Conservation (phyloP, 139 green algal species). For the Coccomyxa sp. region DNA sequence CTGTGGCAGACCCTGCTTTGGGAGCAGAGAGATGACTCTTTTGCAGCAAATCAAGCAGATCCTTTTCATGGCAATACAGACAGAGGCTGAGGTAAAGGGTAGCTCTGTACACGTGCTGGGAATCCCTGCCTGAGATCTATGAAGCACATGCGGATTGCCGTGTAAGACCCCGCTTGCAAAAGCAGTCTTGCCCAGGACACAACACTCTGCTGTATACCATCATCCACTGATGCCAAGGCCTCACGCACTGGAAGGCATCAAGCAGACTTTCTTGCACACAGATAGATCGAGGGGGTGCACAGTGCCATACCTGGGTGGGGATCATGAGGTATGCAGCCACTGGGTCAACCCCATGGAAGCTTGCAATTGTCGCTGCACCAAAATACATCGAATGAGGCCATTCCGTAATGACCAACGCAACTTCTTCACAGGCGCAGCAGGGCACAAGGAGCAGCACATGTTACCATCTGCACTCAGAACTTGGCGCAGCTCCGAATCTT, state of each 20-base stretch:
- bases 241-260: background rate
- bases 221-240: background rate
- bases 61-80: too few relatives aligned
- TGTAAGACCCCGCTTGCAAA: too few relatives aligned
- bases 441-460: background rate
- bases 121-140: too few relatives aligned
- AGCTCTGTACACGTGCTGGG: too few relatives aligned
- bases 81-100: too few relatives aligned
- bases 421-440: background rate
- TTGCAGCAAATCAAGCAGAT: too few relatives aligned
- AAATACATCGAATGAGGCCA: background rate
- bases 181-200: background rate
- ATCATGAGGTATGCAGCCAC: conserved; percentile 35
- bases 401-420: background rate
- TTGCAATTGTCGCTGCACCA: conserved; percentile 21
- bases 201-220: background rate
- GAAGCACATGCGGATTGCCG: too few relatives aligned
- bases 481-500: too few relatives aligned
- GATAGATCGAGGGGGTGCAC: too few relatives aligned
- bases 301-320: conserved; percentile 23
- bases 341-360: conserved; percentile 27
- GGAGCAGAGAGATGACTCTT: too few relatives aligned
- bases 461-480: too few relatives aligned
- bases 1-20: background rate
- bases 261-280: too few relatives aligned